Evolutionary conservation across 176 grass and related monocot genomes (phyloP), one percentile per base, ranked within the genome.

Genomic region (Musa acuminata): DNA sequence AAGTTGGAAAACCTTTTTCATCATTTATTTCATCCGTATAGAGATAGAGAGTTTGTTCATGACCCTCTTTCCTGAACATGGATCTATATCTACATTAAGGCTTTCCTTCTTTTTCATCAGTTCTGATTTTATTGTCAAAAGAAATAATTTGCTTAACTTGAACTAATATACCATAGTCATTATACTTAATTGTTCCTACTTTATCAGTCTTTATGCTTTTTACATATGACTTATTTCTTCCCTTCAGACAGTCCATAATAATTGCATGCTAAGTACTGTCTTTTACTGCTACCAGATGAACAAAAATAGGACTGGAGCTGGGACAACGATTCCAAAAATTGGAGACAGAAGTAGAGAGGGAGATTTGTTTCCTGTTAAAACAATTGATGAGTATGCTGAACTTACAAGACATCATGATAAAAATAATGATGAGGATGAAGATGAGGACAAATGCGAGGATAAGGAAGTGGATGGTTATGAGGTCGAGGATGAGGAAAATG

Each of bases 281-380:
- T 83, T 80, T 71, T 51, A 60, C 14, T 69, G 35, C 5, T 71
- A 74, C 0, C 80, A 96, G 92, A 89, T 87, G 89, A 96, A 92
- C 79, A 96, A 89, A 79, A 80, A 59, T 5, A 91, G 77, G 52
- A 62, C 67, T 53, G 82, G 53, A 22, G 82, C 57, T 11, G 80
- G 75, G 3, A 0, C 80, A 1, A 80, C 89, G 5, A 76, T 92
- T 21, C 84, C 89, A 26, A 89, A 87, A 82, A 82, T 92, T 51
- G 92, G 76, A 2, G 87, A 92, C 79, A 85, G 86, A 81, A 88
- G 84, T 69, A 79, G 86, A 69, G 89, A 89, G 67, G 89, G 89
- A 1, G 89, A 96, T 63, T 20, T 89, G 26, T 96, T 92, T 72
- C 74, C 87, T 77, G 77, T 71, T 6, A 72, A 54, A 24, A 89